Evolutionary conservation across 2,329 filamentous ascomycete species (phyloP), one percentile per base, ranked within the genome.

Genomic region (Chalaropsis thielavioides): DNA sequence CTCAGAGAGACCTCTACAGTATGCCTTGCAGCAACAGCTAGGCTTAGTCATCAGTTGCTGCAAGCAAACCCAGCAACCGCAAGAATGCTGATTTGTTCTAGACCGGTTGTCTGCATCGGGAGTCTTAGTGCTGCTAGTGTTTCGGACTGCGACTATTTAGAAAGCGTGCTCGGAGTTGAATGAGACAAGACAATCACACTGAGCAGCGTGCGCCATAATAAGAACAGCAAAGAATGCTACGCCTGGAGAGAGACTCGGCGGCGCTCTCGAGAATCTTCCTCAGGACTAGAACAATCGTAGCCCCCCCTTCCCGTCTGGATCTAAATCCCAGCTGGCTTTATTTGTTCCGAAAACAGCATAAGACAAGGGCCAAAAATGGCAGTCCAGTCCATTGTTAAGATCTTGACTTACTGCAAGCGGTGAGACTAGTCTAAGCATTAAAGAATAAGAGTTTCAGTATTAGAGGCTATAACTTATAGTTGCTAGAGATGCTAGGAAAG

Each of bases 21-120:
- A 58, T 17, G 51, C 51, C 51, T 58, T 58, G 27, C 51, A 35
- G 17, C n/a, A 58, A 13, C 24, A 1, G 27, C 31, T 17, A 58
- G 51, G 27, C 51, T 58, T 31, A 10, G n/a, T 8, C 24, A 58
- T 24, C 19, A 31, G 3, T 58, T 2, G 51, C 27, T n/a, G 51
- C 51, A 58, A 58, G 17, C 51, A 58, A 58, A 58, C 51, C 27
- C 27, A 19, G 51, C 51, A 58, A 58, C 51, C n/a, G 27, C 51
- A 58, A 58, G 51, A 58, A 58, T 58, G 51, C 27, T 10, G 24
- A 58, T 31, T 58, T 35, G 51, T 58, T 58, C 51, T 58, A 58
- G 51, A 58, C 51, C 51, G 17, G 24, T 58, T 58, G 51, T 35
- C 35, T n/a, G 51, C 51, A 35, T 58, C 27, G 51, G 51, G 51